Evolutionary conservation across 1,139 yeast species (phyloP), one percentile per base, ranked within the genome.

Genomic region (Hemisphaericaspora lyxosophila): DNA sequence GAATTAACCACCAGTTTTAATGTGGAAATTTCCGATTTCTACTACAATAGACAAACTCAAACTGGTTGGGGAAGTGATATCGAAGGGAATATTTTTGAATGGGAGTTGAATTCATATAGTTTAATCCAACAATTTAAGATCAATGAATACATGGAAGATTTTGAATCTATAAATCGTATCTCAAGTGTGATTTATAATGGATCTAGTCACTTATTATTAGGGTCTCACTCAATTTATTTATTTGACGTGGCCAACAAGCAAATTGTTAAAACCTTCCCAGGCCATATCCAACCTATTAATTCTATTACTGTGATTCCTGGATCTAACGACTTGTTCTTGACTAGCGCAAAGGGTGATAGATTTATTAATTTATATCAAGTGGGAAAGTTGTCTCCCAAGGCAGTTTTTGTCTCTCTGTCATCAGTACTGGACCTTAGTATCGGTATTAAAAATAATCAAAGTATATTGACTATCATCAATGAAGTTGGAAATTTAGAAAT

Each of bases 331-430:
- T 60, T 66, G 30, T 75, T 85, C 47, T 55, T 85, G 38, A 80
- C 92, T 1, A 78, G 84, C 41, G 94, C 96, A 1, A 66, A 65
- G 26, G 81, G 80, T 44, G 97, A 89, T 57, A 73, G 96, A 50
- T 87, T 86, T 55, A 70, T 88, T 49, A 88, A 86, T 56, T 65
- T 85, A 40, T 80, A 83, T 53, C 80, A 83, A 13, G 47, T 80
- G 7, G 49, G 64, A 8, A 65, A 64, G 38, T 63, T 63, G 31
- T 54, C 73, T 8, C 64, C 77, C 8, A 60, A 58, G 27, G 59
- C 70, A 7, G 85, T 87, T 7, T 73, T 85, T 42, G 92, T 85
- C 6, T 71, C 90, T 3, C 82, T 80, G 48, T 69, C 85, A 7
- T 75, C 85, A 29, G 80, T 86, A 4, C 41, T 56, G 1, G 62